Evolutionary conservation across 768 basidiomycete genomes (phyloP).

Genomic region (Psilocybe subaeruginosa): DNA sequence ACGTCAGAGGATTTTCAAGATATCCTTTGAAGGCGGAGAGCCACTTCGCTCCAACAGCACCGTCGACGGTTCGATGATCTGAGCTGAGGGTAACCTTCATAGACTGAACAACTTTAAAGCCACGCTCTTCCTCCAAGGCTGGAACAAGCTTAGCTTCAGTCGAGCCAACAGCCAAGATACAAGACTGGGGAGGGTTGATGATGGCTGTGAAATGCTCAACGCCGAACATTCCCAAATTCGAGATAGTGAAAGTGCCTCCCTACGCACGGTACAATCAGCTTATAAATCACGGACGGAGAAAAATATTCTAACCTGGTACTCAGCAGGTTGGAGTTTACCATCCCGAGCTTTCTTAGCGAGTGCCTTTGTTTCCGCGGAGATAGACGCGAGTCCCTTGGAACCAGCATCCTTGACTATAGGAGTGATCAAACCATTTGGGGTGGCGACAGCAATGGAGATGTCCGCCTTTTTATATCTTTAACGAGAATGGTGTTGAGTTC

Average conservation of each 20-base stretch:
- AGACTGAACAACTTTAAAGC: conserved; percentile 88
- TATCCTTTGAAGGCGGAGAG: conserved; percentile 92
- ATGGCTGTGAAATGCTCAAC: conserved; percentile 97
- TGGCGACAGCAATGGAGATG: conserved; percentile 96
- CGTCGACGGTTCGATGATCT: conserved; percentile 96
- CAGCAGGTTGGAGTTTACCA: conserved; percentile 91
- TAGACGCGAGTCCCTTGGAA: conserved; percentile 88
- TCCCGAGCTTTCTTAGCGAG: conserved; percentile 96
- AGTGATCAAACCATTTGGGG: conserved; percentile 94
- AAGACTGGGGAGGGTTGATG: conserved; percentile 98
- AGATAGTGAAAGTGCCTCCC: conserved; percentile 99
- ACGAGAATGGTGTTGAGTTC: conserved; percentile 1
- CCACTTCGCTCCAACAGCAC: conserved; percentile 94
- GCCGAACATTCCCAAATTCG: conserved; percentile 98
- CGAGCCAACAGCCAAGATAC: conserved; percentile 94
- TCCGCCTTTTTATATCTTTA: conserved; percentile 93
- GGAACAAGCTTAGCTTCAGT: conserved; percentile 86
- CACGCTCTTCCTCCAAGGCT: conserved; percentile 88
- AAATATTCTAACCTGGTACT: conserved; percentile 78
- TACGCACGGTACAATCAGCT: conserved; percentile 27
- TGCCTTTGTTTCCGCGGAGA: conserved; percentile 90
- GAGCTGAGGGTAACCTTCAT: conserved; percentile 97
- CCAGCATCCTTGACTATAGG: conserved; percentile 96
- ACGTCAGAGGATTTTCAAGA: conserved; percentile 94
- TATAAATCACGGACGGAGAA: conserved; percentile 1